Evolutionary conservation across 768 basidiomycete species (phyloP).

Genomic region (Roridomyces roridus): DNA sequence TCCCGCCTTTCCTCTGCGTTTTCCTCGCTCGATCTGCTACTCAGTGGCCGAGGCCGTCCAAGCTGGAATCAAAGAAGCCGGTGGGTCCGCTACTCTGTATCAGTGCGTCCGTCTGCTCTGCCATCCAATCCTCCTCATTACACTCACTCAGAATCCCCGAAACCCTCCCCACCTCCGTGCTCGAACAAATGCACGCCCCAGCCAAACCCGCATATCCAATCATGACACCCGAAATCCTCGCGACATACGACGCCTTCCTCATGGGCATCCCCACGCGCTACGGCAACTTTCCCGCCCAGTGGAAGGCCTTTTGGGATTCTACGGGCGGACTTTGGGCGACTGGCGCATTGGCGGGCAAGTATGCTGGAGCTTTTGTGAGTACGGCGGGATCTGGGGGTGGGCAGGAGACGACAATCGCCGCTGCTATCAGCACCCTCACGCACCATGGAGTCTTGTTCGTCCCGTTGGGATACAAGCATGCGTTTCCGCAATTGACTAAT

Average conservation of each 20-base stretch:
- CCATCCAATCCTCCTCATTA: neutral
- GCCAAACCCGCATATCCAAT: constrained; percentile 66
- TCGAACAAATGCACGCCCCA: constrained; percentile 65
- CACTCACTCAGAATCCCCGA: constrained; percentile 56
- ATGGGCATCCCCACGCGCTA: constrained; percentile 83
- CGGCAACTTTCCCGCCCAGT: constrained; percentile 82
- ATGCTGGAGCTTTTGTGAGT: constrained; percentile 71
- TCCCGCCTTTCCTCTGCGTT: constrained; percentile 1
- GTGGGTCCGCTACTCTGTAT: constrained; percentile 46
- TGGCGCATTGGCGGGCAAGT: constrained; percentile 70
- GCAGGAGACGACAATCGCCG: constrained; percentile 61
- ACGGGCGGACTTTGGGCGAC: constrained; percentile 68
- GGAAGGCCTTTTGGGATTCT: constrained; percentile 84
- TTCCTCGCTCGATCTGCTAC: neutral
- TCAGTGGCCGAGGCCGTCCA: constrained; percentile 52
- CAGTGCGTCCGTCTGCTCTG: constrained; percentile 40
- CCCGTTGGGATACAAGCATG: constrained; percentile 54
- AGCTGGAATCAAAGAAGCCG: constrained; percentile 41
- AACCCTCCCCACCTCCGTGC: constrained; percentile 66
- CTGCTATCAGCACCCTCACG: constrained; percentile 54
- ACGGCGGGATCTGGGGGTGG: constrained; percentile 74
- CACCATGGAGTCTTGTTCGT: constrained; percentile 69
- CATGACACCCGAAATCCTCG: constrained; percentile 55
- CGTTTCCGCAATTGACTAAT: constrained; percentile 36
- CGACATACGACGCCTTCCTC: constrained; percentile 68